Base-by-base conservation (phyloP, 371 early-diverging fungal genomes). In the Mucor circinelloides region DNA sequence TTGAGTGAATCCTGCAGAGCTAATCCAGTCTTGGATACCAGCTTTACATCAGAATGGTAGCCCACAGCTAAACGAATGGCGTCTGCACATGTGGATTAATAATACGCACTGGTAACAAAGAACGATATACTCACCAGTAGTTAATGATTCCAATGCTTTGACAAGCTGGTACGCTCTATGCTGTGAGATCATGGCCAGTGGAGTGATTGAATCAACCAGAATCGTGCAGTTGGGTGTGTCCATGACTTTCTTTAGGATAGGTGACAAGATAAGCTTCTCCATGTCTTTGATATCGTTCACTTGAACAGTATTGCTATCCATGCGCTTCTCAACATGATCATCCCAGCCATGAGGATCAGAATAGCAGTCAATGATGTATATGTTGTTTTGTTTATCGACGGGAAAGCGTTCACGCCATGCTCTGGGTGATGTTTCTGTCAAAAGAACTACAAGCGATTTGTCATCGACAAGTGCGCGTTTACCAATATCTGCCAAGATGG, bases 301-400 rank as follows among this genome's bases (percentile, higher is more conserved):
- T 17, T 42, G 38, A 3, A 61, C 9, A 3, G 36, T 25, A 13
- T 65, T 56, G 2, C 6, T 21, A 21, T 46, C 46, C 0, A 21
- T 15, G 19, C 54, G 50, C 9, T 52, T 48, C 3, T 61, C 23
- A 1, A 23, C 46, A 9, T 12, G 30, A 4, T 67, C 54, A 30
- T 82, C 76, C 79, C 79, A 79, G 0, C 78, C 79, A 13, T 67
- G 57, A 0, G 82, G 82, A 68, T 79, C 74, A 0, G 79, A 67
- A 36, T 69, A 79, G 28, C 74, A 75, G 38, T 82, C 83, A 17
- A 78, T 66, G 15, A 82, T 71, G 12, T 23, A 65, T 9, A 73
- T 60, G 2, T 55, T 44, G 15, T 50, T n/a, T 7, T 60, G 34
- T 27, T 62, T 56, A 12, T 38, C 30, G 2, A 46, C 48, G 13